Evolutionary conservation across 1,284 basidiomycete genomes (phyloP).

Genomic region (Fomitopsis betulina): DNA sequence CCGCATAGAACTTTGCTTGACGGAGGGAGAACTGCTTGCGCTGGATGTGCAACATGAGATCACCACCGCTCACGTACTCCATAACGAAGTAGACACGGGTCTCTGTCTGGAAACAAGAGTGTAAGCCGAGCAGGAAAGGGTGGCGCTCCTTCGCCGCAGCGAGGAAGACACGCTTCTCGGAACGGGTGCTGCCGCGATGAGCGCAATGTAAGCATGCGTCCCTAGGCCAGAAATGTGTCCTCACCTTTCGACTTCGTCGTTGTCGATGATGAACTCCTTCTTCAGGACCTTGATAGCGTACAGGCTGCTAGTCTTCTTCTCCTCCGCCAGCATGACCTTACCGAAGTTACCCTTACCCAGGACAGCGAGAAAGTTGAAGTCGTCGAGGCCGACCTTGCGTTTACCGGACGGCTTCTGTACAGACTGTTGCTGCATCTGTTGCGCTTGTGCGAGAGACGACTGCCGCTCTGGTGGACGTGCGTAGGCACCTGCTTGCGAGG

Average conservation of each 20-base stretch:
- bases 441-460: constrained; percentile 20
- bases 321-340: constrained; percentile 99
- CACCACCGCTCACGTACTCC: constrained; percentile 77
- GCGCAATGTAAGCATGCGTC: constrained; percentile 1
- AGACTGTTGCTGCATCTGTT: constrained; percentile 16
- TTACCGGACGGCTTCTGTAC: constrained; percentile 37
- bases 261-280: constrained; percentile 99
- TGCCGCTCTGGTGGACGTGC: constrained; percentile 19
- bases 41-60: constrained; percentile 82
- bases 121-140: constrained; percentile 94
- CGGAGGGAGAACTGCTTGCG: constrained; percentile 77
- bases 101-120: constrained; percentile 99
- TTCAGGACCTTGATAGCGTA: constrained; percentile 99
- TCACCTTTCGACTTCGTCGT: constrained; percentile 98
- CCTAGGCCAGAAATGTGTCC: constrained; percentile 9
- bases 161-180: constrained; percentile 98
- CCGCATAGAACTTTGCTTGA: constrained; percentile 96
- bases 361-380: constrained; percentile 99
- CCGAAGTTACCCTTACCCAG: constrained; percentile 99
- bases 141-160: constrained; percentile 95
- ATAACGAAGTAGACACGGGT: constrained; percentile 90
- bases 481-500: constrained; percentile 33
- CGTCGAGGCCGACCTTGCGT: constrained; percentile 93
- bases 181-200: constrained; percentile 73
- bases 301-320: constrained; percentile 85